Base-by-base conservation (phyloP, 345 rosid species). In the Sisymbrium irio region DNA sequence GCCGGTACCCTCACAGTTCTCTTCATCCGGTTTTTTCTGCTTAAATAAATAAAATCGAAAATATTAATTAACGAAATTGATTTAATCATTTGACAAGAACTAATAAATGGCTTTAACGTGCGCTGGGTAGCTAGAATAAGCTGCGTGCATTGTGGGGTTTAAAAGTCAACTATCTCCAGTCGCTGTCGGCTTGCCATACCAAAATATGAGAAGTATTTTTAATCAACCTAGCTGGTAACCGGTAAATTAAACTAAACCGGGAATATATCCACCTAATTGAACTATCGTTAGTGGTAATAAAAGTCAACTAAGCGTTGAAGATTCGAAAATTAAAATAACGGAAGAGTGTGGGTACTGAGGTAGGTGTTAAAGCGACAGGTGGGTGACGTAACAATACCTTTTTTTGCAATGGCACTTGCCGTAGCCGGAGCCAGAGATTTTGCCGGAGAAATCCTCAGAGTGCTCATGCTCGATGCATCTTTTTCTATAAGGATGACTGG, bases 331-430 rank as follows among this genome's bases (percentile, higher is more conserved):
- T 56, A 1, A 25, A 71, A 56, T 45, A 73, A 46, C 30, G 42
- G 44, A 50, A 62, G 69, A 53, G 57, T 19, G 19, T 42, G 56
- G 6, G 27, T 51, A 62, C 54, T 37, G 36, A 30, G 20, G 67
- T 25, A 66, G 67, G 53, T 55, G 75, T 73, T 64, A 75, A 70
- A 82, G 42, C 42, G 49, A 62, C 59, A 61, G 39, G 42, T 2
- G 13, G 56, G 67, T 67, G 72, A 77, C 47, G 54, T 15, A 67
- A 40, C 54, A 67, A 42, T 85, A 94, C 98, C 96, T 90, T 81
- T 84, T 86, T 61, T 88, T 92, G 84, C 99, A 95, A 75, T 88
- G 96, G 77, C 97, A 94, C 83, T 84, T 89, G 73, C 86, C 87
- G 83, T 47, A 40, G 19, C 74, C 67, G 45, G 93, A 87, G 63